phyloP scores from a whole-genome alignment of 257 asterid species.

The Striga asiatica region DNA sequence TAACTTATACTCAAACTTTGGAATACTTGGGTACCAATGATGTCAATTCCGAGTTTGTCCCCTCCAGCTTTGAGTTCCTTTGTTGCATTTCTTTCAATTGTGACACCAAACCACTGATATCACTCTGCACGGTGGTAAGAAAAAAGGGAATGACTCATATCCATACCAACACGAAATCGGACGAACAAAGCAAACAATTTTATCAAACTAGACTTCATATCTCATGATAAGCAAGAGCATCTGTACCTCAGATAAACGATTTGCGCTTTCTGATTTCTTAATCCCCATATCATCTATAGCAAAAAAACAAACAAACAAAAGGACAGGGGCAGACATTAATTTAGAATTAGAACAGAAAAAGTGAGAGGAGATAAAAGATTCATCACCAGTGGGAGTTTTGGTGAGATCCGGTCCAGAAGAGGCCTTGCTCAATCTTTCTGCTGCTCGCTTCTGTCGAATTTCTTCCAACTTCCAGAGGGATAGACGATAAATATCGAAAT shows the following conservation, averaged over 20 bases:
- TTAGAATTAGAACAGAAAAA: background rate
- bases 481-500: background rate
- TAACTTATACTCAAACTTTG: background rate
- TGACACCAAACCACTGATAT: constrained; percentile 71
- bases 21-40: constrained; percentile 38
- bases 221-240: background rate
- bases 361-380: background rate
- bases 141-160: background rate
- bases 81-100: constrained; percentile 67
- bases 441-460: constrained; percentile 94
- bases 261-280: constrained; percentile 66
- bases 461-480: constrained; percentile 58
- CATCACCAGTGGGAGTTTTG: constrained; percentile 36
- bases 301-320: background rate
- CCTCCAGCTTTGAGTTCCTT: constrained; percentile 57
- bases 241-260: constrained; percentile 70
- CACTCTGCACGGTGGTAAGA: constrained; percentile 43
- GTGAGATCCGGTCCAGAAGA: constrained; percentile 78
- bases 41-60: constrained; percentile 40
- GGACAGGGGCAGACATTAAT: background rate
- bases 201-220: background rate
- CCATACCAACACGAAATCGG: background rate
- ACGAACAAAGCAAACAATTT: background rate
- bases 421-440: constrained; percentile 68
- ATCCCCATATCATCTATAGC: constrained; percentile 47